Evolutionary conservation across 2,329 filamentous ascomycete species (phyloP).

Genomic region (Pseudogymnoascus sp.): DNA sequence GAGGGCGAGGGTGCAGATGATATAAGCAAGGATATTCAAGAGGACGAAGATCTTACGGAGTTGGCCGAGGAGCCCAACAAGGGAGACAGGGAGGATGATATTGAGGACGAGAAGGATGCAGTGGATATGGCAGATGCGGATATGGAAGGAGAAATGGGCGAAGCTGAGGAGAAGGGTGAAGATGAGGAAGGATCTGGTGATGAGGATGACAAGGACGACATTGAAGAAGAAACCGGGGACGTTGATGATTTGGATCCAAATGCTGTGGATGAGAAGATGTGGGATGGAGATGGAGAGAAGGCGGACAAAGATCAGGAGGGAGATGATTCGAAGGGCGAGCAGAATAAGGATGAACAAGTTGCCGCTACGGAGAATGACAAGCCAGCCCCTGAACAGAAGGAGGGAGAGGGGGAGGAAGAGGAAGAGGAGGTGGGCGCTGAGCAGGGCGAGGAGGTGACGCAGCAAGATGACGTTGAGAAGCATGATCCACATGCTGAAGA

Average conservation of each 20-base stretch:
- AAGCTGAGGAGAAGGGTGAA: constrained; percentile 53
- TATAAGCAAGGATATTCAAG: constrained; percentile 92
- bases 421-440: constrained; percentile 45
- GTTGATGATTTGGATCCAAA: constrained; percentile 85
- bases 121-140: constrained; percentile 92
- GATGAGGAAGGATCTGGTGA: constrained; percentile 53
- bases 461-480: constrained; percentile 49
- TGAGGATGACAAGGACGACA: constrained; percentile 59
- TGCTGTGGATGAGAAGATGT: constrained; percentile 96
- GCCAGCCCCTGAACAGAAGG: constrained; percentile 38
- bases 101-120: constrained; percentile 74
- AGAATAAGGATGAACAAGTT: constrained; percentile 46
- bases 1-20: constrained; percentile 94
- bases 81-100: constrained; percentile 45
- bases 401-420: constrained; percentile 41
- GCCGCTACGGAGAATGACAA: constrained; percentile 48
- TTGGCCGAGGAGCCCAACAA: constrained; percentile 75
- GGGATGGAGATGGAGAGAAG: constrained; percentile 77
- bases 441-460: constrained; percentile 44
- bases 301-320: constrained; percentile 75
- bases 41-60: constrained; percentile 88
- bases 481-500: constrained; percentile 59
- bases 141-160: constrained; percentile 74
- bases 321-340: constrained; percentile 61
- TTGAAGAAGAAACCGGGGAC: constrained; percentile 84